phyloP scores from a whole-genome alignment of 2,329 filamentous ascomycete genomes.

The Venturia carpophila region DNA sequence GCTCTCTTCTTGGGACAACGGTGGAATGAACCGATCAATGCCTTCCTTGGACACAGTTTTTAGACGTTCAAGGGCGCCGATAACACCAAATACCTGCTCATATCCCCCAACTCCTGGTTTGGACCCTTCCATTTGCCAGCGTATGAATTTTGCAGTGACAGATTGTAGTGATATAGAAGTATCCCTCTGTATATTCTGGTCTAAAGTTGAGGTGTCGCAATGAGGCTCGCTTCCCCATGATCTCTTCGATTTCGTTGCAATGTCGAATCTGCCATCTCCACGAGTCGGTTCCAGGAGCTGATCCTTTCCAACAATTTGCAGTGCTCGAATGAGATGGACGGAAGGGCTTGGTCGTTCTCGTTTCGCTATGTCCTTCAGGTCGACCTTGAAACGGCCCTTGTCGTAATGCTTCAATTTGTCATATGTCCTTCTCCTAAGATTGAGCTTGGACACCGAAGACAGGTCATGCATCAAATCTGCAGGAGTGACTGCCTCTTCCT shows the following conservation, averaged over 20 bases:
- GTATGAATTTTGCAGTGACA: slow-evolving; percentile 17
- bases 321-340: not conserved
- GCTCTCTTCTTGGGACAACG: slow-evolving; percentile 17
- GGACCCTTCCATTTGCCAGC: not conserved
- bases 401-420: not conserved
- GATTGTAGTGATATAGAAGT: slow-evolving; percentile 13
- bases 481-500: not conserved
- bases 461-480: not conserved
- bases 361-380: not conserved
- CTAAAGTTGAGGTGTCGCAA: not conserved
- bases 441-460: not conserved
- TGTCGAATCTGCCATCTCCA: slow-evolving; percentile 6
- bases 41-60: not conserved
- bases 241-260: not conserved
- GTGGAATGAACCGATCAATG: slow-evolving; percentile 2
- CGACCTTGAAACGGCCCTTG: not conserved
- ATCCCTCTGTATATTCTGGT: not conserved
- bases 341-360: slow-evolving; percentile 7
- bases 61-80: not conserved
- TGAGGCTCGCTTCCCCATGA: not conserved
- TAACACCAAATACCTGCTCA: not conserved
- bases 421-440: not conserved
- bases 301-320: not conserved
- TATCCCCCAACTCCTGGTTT: not conserved
- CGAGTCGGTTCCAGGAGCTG: not conserved